A percentile compares a stretch with the other conserved stretches of the same genome.
These are phyloP conservation scores for Picea abies DNA, from an alignment of 83 land plant species.

Conservation along the genomic window DNA sequence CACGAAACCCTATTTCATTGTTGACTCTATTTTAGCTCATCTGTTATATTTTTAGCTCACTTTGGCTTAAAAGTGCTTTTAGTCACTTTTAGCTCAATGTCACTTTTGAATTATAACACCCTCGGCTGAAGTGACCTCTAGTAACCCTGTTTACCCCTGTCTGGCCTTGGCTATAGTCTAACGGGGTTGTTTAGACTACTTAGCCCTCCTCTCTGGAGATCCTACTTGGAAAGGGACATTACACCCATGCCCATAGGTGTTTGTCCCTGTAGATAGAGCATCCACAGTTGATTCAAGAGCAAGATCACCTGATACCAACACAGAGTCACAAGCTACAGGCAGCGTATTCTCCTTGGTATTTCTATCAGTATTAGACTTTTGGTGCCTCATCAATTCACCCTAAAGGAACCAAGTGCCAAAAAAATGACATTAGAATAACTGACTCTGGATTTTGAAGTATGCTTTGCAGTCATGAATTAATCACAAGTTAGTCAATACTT, in stretches of 20 bases:
- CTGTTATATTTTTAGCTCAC: too few species aligned
- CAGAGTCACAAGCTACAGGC: neutral
- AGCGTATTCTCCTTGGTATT: slow-evolving; percentile 4
- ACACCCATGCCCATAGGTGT: neutral
- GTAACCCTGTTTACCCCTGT: too few species aligned
- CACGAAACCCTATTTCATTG: too few species aligned
- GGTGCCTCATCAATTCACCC: slow-evolving; percentile 19
- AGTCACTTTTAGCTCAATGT: too few species aligned
- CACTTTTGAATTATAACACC: too few species aligned
- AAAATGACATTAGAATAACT: neutral
- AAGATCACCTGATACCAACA: neutral
- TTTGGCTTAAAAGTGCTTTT: too few species aligned
- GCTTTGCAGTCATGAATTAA: neutral
- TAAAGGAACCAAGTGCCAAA: neutral
- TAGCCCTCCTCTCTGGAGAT: too few species aligned
- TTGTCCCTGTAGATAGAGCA: slow-evolving; percentile 5
- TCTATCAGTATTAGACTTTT: slow-evolving; percentile 10
- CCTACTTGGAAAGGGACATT: too few species aligned
- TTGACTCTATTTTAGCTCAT: too few species aligned
- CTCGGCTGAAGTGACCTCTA: too few species aligned
- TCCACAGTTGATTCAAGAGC: slow-evolving; percentile 10
- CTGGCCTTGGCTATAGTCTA: too few species aligned
- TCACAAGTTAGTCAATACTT: neutral
- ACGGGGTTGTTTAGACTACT: too few species aligned
- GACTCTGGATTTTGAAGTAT: neutral